Evolutionary conservation across 352 stramenopile genomes (phyloP), one percentile per base, ranked within the genome.

Genomic region (Halophytophthora batemanensis): DNA sequence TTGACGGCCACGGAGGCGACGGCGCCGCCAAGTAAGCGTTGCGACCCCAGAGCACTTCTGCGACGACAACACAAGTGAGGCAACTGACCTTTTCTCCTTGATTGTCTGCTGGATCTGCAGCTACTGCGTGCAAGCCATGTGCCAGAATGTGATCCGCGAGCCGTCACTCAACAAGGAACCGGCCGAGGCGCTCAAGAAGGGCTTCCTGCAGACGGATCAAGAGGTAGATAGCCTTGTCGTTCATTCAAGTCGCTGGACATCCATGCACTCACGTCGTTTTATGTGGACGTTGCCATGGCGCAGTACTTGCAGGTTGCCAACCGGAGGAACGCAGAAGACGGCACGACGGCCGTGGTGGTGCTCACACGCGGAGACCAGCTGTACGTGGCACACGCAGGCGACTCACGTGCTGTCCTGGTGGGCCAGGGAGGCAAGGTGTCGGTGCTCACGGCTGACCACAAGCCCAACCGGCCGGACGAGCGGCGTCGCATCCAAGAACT

Each of bases 1-100:
- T 98, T 64, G 92, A 98, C 56, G 92, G 92, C 55, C 92, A 98
- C 63, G 91, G 91, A 41, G 92, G 92, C 31, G 77, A 90, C 41
- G 79, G 79, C 17, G 90, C 88, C 22, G 86, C 91, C 54, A 83
- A 97, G 83, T 98, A 68, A 48, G 86, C 61, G 13, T 23, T 10
- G 22, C 15, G n/a, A 25, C 21, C 31, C 34, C 37, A 25, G 36
- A 28, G 29, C 17, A 37, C 15, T 55, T 17, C 22, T 8, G 25
- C 25, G 25, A 31, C 25, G 25, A 31, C 25, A 31, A 31, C 4
- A 4, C 25, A 31, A 31, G 8, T 40, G 18, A 34, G 43, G 18
- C 31, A 39, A 53, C 18, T 37, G 7, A 64, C 38, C 31, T 55
- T 47, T n/a, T 48, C 13, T 38, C 40, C 15, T 49, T 25, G 2